A percentile compares a stretch with the other conserved stretches of the same genome.
These are phyloP conservation scores for Erigeron philadelphicus DNA, from an alignment of 140 eudicot species.

Conservation along the genomic window DNA sequence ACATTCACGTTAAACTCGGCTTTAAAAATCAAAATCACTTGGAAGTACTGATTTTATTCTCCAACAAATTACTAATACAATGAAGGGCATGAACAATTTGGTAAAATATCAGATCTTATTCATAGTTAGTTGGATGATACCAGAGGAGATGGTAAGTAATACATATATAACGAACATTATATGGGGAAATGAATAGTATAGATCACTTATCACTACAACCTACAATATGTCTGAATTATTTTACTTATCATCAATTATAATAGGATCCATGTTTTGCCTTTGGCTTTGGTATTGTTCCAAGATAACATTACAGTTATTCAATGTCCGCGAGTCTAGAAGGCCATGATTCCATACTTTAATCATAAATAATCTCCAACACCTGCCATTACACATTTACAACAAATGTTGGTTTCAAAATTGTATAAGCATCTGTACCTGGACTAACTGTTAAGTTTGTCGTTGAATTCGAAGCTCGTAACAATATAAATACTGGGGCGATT, in stretches of 20 bases:
- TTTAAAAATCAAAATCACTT: too few species aligned
- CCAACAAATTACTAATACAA: too few species aligned
- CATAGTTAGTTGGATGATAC: background rate
- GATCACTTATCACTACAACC: constrained; percentile 15
- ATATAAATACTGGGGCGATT: background rate
- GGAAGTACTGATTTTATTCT: too few species aligned
- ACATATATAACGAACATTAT: constrained; percentile 15
- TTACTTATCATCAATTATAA: constrained; percentile 29
- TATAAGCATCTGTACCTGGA: background rate
- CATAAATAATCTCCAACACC: constrained; percentile 97
- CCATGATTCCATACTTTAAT: constrained; percentile 94
- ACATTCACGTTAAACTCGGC: too few species aligned
- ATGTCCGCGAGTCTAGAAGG: constrained; percentile 73
- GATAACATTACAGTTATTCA: constrained; percentile 65
- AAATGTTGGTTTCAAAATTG: background rate
- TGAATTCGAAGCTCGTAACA: background rate
- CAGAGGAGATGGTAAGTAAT: background rate
- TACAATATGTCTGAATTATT: background rate
- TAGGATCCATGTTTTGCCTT: constrained; percentile 40
- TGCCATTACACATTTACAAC: constrained; percentile 38
- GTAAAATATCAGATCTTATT: constrained; percentile 6
- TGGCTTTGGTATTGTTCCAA: constrained; percentile 46
- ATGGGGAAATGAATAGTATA: background rate
- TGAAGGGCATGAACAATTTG: too few species aligned
- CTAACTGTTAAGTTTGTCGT: too few species aligned